phyloP scores from a whole-genome alignment of 345 rosid species.

The Populus simonii region DNA sequence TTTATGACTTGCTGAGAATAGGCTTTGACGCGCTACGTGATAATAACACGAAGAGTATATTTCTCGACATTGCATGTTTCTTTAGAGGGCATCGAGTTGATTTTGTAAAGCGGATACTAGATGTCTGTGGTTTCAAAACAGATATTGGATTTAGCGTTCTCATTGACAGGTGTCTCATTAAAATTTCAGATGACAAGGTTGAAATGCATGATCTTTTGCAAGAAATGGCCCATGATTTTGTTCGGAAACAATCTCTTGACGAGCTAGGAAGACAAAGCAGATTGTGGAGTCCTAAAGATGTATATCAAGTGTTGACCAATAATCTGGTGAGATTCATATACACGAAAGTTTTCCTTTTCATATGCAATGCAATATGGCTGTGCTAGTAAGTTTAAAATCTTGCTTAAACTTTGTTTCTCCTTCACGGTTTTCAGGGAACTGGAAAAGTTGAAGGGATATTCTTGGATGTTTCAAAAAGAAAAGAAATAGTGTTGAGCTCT shows the following conservation, averaged over 20 bases:
- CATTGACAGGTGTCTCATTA: not conserved
- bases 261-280: not conserved
- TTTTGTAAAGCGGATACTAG: not conserved
- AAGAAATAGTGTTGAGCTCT: not conserved
- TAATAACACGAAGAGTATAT: not conserved
- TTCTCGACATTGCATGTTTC: conserved; percentile 4
- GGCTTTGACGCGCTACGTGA: not conserved
- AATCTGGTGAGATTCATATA: not conserved
- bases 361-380: no score
- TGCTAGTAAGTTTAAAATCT: not conserved
- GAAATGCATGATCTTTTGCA: not conserved
- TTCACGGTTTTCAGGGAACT: not conserved
- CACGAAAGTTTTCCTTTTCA: no score
- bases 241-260: not conserved
- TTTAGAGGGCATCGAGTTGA: conserved; percentile 2
- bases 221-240: conserved; percentile 1
- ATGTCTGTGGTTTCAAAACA: not conserved
- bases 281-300: not conserved
- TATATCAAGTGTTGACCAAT: not conserved
- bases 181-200: not conserved
- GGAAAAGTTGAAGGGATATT: conserved; percentile 1
- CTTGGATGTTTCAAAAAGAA: not conserved
- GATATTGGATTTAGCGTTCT: not conserved
- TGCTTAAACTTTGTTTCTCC: not conserved
- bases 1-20: not conserved